Evolutionary conservation across 192 early-diverging fungal species (phyloP).

Genomic region (Podila horticola): DNA sequence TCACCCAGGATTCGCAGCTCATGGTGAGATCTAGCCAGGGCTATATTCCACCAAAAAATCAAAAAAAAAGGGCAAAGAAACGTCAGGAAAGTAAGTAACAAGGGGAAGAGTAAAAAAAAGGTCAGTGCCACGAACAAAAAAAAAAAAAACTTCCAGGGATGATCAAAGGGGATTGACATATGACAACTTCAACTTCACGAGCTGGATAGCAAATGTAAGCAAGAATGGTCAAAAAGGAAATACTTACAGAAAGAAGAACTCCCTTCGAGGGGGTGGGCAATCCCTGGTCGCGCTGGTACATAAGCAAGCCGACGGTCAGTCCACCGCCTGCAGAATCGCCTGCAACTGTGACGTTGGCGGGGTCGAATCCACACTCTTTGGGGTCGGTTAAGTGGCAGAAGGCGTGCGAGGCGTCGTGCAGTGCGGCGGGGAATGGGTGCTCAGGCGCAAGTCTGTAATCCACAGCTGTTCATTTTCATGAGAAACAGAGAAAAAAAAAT

Average conservation of each 20-base stretch:
- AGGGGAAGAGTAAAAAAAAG: not conserved
- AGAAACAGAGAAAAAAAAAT: not conserved
- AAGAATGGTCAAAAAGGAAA: not conserved
- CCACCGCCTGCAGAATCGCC: constrained; percentile 84
- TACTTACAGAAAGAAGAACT: constrained; percentile 67
- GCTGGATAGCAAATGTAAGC: not conserved
- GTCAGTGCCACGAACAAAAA: too few species aligned
- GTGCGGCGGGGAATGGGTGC: constrained; percentile 64
- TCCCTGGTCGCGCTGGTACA: constrained; percentile 68
- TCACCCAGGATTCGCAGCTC: constrained; percentile 60
- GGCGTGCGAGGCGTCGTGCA: constrained; percentile 70
- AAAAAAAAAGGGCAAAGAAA: too few species aligned
- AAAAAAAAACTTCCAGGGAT: too few species aligned
- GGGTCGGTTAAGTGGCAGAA: constrained; percentile 63
- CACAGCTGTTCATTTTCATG: constrained; percentile 22
- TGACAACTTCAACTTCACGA: not conserved
- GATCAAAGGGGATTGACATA: not conserved
- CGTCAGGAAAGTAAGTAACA: not conserved
- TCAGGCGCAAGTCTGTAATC: constrained; percentile 57
- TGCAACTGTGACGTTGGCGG: constrained; percentile 67
- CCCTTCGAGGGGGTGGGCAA: constrained; percentile 60
- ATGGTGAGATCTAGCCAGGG: constrained; percentile 68
- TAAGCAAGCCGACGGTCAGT: constrained; percentile 64
- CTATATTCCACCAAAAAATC: constrained; percentile 30
- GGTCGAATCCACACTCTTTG: constrained; percentile 58